Evolutionary conservation across 345 rosid species (phyloP).

Genomic region (Arabis hirsuta): DNA sequence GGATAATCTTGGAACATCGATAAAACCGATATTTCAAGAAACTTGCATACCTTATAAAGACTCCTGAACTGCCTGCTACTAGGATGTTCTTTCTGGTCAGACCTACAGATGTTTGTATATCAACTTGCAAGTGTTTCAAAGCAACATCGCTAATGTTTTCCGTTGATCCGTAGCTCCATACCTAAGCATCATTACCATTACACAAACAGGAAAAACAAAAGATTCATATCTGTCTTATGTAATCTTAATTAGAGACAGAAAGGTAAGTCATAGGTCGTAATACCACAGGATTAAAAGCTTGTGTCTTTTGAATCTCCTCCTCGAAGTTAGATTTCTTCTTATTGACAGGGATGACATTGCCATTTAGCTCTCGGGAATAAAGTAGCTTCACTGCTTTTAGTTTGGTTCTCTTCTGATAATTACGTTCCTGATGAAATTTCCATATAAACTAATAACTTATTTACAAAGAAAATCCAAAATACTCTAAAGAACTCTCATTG

Average conservation of each 20-base stretch:
- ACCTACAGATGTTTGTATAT: conserved; percentile 60
- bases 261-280: conserved; percentile 1
- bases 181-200: conserved; percentile 34
- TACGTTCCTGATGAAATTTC: conserved; percentile 27
- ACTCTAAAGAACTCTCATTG: background rate
- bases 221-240: background rate
- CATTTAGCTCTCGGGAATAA: conserved; percentile 67
- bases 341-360: conserved; percentile 46
- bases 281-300: conserved; percentile 73
- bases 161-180: conserved; percentile 59
- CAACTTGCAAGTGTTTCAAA: conserved; percentile 51
- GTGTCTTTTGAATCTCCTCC: conserved; percentile 68
- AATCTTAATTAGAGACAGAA: background rate
- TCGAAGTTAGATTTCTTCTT: conserved; percentile 56
- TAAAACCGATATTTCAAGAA: background rate
- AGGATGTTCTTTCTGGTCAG: conserved; percentile 49
- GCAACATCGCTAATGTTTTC: conserved; percentile 51
- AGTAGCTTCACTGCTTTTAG: conserved; percentile 55
- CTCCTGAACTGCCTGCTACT: conserved; percentile 58
- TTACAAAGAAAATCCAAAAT: background rate
- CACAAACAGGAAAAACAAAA: conserved; percentile 2
- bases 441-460: background rate
- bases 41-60: conserved; percentile 63
- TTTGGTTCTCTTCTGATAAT: conserved; percentile 39
- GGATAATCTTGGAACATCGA: conserved; percentile 15